Conservation (phyloP, 805 yeast genomes). For the Debaryomyces castellii region DNA sequence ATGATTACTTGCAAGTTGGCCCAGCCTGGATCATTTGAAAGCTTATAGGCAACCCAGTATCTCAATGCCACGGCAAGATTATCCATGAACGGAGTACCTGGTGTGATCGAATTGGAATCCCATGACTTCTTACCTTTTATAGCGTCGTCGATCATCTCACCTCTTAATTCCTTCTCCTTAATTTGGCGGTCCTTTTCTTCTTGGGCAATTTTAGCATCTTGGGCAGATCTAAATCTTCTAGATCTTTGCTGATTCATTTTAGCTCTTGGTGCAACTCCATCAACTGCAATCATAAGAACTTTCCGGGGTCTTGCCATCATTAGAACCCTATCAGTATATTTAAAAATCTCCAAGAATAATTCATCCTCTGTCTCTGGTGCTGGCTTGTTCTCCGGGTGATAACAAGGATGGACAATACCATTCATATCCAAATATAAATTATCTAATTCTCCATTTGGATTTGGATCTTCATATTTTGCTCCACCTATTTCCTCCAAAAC, state of each 20-base stretch:
- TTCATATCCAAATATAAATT: constrained; percentile 96
- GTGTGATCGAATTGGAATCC: constrained; percentile 94
- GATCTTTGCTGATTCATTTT: constrained; percentile 98
- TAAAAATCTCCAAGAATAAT: constrained; percentile 91
- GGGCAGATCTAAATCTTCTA: constrained; percentile 91
- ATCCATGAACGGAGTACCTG: constrained; percentile 96
- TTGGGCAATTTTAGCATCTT: constrained; percentile 79
- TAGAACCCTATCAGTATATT: constrained; percentile 87
- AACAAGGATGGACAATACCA: constrained; percentile 98
- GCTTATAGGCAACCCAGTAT: constrained; percentile 84
- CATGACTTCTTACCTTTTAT: constrained; percentile 74
- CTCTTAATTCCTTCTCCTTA: constrained; percentile 58
- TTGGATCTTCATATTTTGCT: constrained; percentile 66
- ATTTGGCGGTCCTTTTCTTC: constrained; percentile 65
- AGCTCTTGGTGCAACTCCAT: constrained; percentile 99
- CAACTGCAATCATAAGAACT: constrained; percentile 91
- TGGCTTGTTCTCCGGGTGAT: constrained; percentile 95
- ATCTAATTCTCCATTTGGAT: constrained; percentile 95
- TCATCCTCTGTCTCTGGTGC: constrained; percentile 94
- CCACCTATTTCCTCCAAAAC: constrained; percentile 64
- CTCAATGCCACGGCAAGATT: constrained; percentile 77
- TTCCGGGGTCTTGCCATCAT: constrained; percentile 95
- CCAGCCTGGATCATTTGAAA: constrained; percentile 86
- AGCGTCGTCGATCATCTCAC: constrained; percentile 75
- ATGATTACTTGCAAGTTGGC: constrained; percentile 70